Conservation (phyloP, 805 yeast species). For the Nakazawaea laoshanensis region DNA sequence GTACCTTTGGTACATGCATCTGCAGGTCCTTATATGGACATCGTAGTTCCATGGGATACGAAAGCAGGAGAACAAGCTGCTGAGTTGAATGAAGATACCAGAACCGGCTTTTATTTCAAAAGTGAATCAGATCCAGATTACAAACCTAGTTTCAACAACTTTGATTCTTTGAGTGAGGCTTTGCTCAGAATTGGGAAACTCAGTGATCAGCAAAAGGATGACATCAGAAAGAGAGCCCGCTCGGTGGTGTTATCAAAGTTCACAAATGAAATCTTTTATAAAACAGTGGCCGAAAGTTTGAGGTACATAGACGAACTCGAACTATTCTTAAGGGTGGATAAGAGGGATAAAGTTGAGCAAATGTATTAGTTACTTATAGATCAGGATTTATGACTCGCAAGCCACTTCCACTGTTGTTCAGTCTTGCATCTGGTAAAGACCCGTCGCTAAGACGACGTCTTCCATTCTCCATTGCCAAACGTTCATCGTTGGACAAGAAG, state of each 20-base stretch:
- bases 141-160: conserved; percentile 16
- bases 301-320: conserved; percentile 9
- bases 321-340: conserved; percentile 7
- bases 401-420: conserved; percentile 48
- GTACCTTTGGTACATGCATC: conserved; percentile 90
- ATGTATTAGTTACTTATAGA: conserved; percentile 14
- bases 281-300: conserved; percentile 4
- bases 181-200: conserved; percentile 26
- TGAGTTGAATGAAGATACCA: conserved; percentile 25
- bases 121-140: conserved; percentile 68
- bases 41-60: conserved; percentile 52
- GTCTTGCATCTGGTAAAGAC: conserved; percentile 47
- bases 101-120: conserved; percentile 76
- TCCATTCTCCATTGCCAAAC: conserved; percentile 1
- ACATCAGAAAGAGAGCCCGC: conserved; percentile 12
- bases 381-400: conserved; percentile 9
- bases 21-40: conserved; percentile 91
- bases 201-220: conserved; percentile 14
- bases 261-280: conserved; percentile 5
- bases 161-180: conserved; percentile 40
- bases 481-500: not conserved
- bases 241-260: conserved; percentile 10
- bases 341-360: conserved; percentile 21
- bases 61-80: conserved; percentile 17
- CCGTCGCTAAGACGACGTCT: conserved; percentile 13